These are phyloP conservation scores for Acanthamoeba healyi DNA, from an alignment of 208 protist species.

Conservation along the genomic window DNA sequence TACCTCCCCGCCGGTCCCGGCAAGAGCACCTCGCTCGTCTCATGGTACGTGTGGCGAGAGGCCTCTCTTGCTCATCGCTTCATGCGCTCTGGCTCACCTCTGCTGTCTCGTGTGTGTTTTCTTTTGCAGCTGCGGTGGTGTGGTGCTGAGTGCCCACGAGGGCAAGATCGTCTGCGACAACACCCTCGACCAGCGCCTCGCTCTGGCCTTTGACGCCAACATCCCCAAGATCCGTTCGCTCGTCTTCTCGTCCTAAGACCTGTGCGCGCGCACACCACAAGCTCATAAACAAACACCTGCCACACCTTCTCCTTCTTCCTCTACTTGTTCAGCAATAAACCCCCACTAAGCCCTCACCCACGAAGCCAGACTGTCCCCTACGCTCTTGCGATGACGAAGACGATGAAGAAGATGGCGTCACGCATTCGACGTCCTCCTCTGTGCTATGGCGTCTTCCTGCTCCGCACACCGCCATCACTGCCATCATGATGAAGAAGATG, in stretches of 20 bases:
- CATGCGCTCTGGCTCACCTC: background rate
- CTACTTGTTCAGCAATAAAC: slow-evolving; percentile 2
- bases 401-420: too few relatives aligned
- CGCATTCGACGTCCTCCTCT: background rate
- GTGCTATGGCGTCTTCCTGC: too few relatives aligned
- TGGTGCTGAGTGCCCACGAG: slow-evolving; percentile 84
- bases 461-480: too few relatives aligned
- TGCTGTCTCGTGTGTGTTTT: too few relatives aligned
- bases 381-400: too few relatives aligned
- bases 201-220: slow-evolving; percentile 86
- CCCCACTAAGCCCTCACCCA: too few relatives aligned
- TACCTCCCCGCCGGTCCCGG: slow-evolving; percentile 80
- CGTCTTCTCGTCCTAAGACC: slow-evolving; percentile 75
- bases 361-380: too few relatives aligned
- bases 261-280: too few relatives aligned
- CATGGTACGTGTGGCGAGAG: slow-evolving; percentile 55
- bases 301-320: background rate
- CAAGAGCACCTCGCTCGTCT: slow-evolving; percentile 36
- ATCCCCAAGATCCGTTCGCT: slow-evolving; percentile 85
- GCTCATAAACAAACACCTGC: background rate
- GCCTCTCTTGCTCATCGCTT: background rate
- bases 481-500: too few relatives aligned
- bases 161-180: slow-evolving; percentile 88
- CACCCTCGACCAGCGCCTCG: slow-evolving; percentile 90
- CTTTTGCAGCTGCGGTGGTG: slow-evolving; percentile 85